Percentiles rank a stretch among this genome's conserved stretches.
These are phyloP conservation scores for Bolboschoenoplectus hybrid DNA, from an alignment of 202 grass and related monocot species.

Conservation along the genomic window DNA sequence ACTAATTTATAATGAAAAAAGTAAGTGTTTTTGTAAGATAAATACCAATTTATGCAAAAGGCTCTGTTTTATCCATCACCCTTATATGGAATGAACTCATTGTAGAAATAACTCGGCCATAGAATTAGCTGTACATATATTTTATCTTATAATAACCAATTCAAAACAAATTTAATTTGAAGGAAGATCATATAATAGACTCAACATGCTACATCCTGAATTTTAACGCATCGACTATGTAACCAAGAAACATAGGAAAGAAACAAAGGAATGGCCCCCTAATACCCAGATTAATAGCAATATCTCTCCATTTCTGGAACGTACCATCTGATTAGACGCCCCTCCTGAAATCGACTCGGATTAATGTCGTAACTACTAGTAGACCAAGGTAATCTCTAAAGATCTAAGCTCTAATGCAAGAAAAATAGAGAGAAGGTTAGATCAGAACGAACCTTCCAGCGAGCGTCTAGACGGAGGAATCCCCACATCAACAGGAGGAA, in stretches of 20 bases:
- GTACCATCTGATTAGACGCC: background rate
- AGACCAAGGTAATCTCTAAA: background rate
- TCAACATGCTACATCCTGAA: background rate
- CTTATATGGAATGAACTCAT: background rate
- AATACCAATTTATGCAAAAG: background rate
- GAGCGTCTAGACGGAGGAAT: slow-evolving; percentile 52
- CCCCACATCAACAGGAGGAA: slow-evolving; percentile 43
- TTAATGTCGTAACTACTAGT: background rate
- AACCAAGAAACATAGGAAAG: background rate
- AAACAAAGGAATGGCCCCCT: background rate
- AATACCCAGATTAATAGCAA: background rate
- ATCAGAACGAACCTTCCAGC: slow-evolving; percentile 63
- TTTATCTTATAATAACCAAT: background rate
- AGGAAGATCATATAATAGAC: background rate
- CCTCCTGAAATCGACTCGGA: background rate
- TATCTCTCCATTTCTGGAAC: background rate
- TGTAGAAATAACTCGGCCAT: background rate
- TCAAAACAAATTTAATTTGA: background rate
- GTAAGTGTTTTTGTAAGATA: background rate
- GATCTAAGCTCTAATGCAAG: slow-evolving; percentile 3
- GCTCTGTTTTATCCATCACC: background rate
- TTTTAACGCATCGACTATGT: background rate
- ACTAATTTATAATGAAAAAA: background rate
- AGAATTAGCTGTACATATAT: background rate
- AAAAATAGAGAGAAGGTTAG: background rate